Base-by-base conservation (phyloP, 148 eudicot species). In the Rhododendron molle region DNA sequence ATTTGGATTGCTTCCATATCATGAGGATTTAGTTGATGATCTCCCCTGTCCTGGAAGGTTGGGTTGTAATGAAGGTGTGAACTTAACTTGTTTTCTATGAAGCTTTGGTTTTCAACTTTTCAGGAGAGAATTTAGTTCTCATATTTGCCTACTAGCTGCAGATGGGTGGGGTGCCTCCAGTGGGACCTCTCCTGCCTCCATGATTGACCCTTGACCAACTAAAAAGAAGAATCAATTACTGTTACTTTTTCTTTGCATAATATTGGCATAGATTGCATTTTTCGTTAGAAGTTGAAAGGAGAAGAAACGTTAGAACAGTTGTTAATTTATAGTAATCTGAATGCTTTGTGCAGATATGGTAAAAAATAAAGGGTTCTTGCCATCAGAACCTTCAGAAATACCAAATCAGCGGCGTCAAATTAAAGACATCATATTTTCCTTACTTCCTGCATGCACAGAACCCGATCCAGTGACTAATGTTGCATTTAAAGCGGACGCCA, bases 351-450 rank as follows among this genome's bases (percentile, higher is more conserved):
- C 92, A 95, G 98, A 95, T 82, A 94, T 95, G 98, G 96, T 94
- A 34, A 95, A 94, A 83, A 94, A 95, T 92, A 95, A 95, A 91
- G 98, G 98, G 46, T 95, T 95, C 90, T 90, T 95, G 89, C 98
- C 98, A 58, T 95, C 96, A 67, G 96, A 90, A 67, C 95, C 93
- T 86, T 93, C 96, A 78, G 98, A 95, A 89, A 93, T 95, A 93
- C 88, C 93, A 46, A 85, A 82, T 73, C 98, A 95, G 88, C 83
- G 98, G 86, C 89, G 91, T 62, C 96, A 95, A 78, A 85, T 95
- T 50, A 95, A 91, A 88, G 94, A 93, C 4, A 95, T 95, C 47
- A 93, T 95, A 79, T 87, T 87, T 83, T 94, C 98, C 77, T 83
- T 94, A 87, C 87, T 89, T 85, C 92, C 95, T 82, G 97, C 98